These are phyloP conservation scores for Plantago major DNA, from an alignment of 257 asterid species.

Conservation along the genomic window DNA sequence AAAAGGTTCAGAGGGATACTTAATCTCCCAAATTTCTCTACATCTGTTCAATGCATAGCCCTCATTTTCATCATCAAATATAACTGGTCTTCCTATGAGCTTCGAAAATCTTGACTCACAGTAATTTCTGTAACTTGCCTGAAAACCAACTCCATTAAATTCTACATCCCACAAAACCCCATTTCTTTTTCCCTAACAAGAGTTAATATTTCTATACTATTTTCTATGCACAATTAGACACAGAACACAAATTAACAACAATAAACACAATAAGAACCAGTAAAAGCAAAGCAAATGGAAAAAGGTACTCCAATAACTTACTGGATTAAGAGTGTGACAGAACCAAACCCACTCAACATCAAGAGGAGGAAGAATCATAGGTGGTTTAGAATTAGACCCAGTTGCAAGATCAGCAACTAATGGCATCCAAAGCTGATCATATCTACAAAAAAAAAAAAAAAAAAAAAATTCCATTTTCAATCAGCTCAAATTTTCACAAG, in stretches of 20 bases:
- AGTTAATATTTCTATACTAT: too few species aligned
- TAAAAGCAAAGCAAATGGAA: too few species aligned
- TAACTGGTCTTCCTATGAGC: conserved; percentile 61
- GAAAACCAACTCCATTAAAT: conserved; percentile 17
- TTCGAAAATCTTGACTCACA: conserved; percentile 77
- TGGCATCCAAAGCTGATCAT: conserved; percentile 96
- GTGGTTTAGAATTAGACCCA: conserved; percentile 51
- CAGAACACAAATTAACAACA: too few species aligned
- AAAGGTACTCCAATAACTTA: conserved; percentile 17
- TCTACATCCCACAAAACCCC: neutral
- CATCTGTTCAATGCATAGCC: conserved; percentile 82
- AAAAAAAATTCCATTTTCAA: conserved; percentile 5
- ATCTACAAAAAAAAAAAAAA: conserved; percentile 38
- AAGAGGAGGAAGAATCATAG: conserved; percentile 85
- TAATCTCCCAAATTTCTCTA: conserved; percentile 63
- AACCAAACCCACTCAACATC: conserved; percentile 97
- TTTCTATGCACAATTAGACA: too few species aligned
- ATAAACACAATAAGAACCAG: neutral
- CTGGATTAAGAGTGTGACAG: conserved; percentile 78
- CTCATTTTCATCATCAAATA: conserved; percentile 74
- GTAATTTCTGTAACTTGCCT: conserved; percentile 65
- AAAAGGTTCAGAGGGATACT: conserved; percentile 65
- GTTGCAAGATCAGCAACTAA: conserved; percentile 55
- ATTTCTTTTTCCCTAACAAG: neutral
- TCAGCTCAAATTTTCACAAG: conserved; percentile 5